Evolutionary conservation across 1,139 yeast genomes (phyloP), one percentile per base, ranked within the genome.

Genomic region (Yamadazyma mexicana): DNA sequence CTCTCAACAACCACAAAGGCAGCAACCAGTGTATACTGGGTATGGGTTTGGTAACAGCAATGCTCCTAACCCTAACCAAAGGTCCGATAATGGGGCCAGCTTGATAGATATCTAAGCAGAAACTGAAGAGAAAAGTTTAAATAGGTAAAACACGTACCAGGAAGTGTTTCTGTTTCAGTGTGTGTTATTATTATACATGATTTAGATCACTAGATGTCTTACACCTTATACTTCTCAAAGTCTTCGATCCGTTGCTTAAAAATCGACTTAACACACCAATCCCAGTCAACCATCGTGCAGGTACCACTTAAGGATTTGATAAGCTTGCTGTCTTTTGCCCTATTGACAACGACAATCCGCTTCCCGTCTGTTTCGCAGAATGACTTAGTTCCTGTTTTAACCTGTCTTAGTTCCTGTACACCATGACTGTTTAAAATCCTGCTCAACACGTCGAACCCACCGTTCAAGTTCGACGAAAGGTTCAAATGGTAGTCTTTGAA

Each of bases 1-100:
- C n/a, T n/a, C 49, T 14, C 43, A 33, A 28, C 43, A 34, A 30
- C 35, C 53, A 45, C 42, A 56, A 53, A 35, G 58, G 56, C 45
- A 59, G 59, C 53, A 56, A 40, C 69, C 73, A 2, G 73, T 72
- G 18, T 83, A 86, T 54, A 89, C 98, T 4, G 98, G 98, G 2
- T 89, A 82, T 58, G 98, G 98, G 2, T 89, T 89, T 64, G 98
- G 97, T 29, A 89, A 89, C 52, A 32, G 17, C n/a, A 61, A 51
- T 34, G 48, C 54, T 28, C 34, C 42, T 6, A 40, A 33, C 14
- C 35, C 35, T 4, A 18, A 37, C 15, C 58, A 48, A 43, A 60
- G 61, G 46, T 50, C 56, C 28, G 75, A 69, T 44, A 75, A 69
- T 43, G 76, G 75, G 23, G 76, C 76, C 11, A 71, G 77, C 48